Evolutionary conservation across 768 basidiomycete species (phyloP).

Genomic region (Trametes villosa): DNA sequence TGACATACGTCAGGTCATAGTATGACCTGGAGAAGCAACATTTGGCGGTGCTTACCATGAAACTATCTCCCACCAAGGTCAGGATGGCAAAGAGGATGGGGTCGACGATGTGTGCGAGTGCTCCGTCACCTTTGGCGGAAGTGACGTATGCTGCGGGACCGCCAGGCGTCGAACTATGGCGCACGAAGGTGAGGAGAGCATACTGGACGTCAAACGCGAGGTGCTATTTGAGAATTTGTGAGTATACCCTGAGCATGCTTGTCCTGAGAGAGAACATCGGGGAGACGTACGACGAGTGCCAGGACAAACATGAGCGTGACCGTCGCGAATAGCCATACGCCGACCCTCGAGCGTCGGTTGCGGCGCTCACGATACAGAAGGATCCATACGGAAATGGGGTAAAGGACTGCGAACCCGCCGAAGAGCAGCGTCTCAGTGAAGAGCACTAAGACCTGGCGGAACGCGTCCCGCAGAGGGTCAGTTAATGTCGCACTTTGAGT

Average conservation of each 20-base stretch:
- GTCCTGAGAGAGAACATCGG: not conserved
- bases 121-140: not conserved
- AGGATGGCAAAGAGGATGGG: not conserved
- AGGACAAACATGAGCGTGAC: not conserved
- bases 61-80: not conserved
- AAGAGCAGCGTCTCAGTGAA: conserved; percentile 6
- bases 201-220: not conserved
- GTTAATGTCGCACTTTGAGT: not conserved
- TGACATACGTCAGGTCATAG: not conserved
- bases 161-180: not conserved
- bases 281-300: not conserved
- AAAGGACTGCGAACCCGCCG: conserved; percentile 5
- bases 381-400: conserved; percentile 4
- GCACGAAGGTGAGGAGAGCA: not conserved
- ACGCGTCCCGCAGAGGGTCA: not conserved
- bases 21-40: too few species aligned
- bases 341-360: not conserved
- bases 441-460: conserved; percentile 3
- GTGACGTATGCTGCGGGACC: not conserved
- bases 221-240: not conserved
- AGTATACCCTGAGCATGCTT: not conserved
- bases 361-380: conserved; percentile 2
- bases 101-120: not conserved
- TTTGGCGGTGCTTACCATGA: not conserved
- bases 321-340: not conserved